phyloP scores from a whole-genome alignment of 1,284 basidiomycete genomes.

The Pascua sp. region DNA sequence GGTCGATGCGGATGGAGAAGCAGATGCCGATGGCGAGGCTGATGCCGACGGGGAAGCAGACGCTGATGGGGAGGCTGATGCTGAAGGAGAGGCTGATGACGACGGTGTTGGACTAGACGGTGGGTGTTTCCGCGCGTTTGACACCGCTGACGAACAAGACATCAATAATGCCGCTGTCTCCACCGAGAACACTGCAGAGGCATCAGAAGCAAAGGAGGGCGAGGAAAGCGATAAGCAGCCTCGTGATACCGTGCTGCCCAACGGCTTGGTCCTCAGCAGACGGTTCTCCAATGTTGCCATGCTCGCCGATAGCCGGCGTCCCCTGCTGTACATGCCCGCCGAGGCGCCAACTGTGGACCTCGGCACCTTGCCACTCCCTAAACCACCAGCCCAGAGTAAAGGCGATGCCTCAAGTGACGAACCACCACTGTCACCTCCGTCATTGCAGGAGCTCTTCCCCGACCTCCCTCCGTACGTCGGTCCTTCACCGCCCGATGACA shows the following conservation, averaged over 20 bases:
- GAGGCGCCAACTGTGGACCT: constrained; percentile 35
- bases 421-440: constrained; percentile 25
- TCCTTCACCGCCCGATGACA: constrained; percentile 38
- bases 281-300: constrained; percentile 35
- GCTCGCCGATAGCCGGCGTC: constrained; percentile 28
- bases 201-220: constrained; percentile 11
- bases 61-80: constrained; percentile 36
- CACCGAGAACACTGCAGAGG: not conserved
- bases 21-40: constrained; percentile 13
- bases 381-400: constrained; percentile 1
- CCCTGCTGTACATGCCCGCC: constrained; percentile 34
- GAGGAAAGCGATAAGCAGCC: constrained; percentile 1
- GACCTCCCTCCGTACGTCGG: constrained; percentile 53
- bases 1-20: constrained; percentile 10
- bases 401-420: not conserved
- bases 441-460: constrained; percentile 53
- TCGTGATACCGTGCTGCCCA: constrained; percentile 29
- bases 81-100: constrained; percentile 22
- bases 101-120: constrained; percentile 30
- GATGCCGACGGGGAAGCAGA: constrained; percentile 38
- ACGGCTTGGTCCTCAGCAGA: constrained; percentile 37
- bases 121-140: constrained; percentile 1
- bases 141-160: constrained; percentile 4
- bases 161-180: constrained; percentile 13
- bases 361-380: constrained; percentile 21